These are phyloP conservation scores for Danielia reshetovae DNA, from an alignment of 805 yeast species.

Conservation along the genomic window DNA sequence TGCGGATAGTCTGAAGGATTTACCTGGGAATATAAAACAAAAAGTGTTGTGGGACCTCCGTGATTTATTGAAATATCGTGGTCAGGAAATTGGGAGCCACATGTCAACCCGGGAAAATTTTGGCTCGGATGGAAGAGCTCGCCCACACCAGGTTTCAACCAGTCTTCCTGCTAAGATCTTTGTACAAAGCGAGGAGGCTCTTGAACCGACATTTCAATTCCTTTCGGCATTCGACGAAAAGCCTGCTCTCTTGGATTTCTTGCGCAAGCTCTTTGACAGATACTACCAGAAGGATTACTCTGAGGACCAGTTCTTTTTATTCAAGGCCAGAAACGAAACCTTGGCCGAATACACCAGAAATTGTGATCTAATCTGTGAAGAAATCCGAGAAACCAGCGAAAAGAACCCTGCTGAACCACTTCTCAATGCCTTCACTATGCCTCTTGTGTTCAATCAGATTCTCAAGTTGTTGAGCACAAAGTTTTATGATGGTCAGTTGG, in stretches of 20 bases:
- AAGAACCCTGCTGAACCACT: conserved; percentile 21
- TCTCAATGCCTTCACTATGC: conserved; percentile 32
- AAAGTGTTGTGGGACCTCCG: background rate
- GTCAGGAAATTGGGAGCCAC: too few species aligned
- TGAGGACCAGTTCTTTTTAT: conserved; percentile 12
- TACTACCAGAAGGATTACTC: conserved; percentile 7
- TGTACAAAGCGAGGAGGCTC: conserved; percentile 8
- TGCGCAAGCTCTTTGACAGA: conserved; percentile 11
- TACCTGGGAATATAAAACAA: too few species aligned
- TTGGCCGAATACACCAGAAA: conserved; percentile 11
- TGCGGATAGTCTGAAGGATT: too few species aligned
- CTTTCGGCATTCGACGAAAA: conserved; percentile 14
- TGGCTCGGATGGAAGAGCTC: too few species aligned
- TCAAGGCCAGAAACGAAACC: conserved; percentile 12
- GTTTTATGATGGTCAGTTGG: conserved; percentile 33
- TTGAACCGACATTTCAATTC: conserved; percentile 21
- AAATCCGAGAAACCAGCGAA: conserved; percentile 12
- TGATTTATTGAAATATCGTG: background rate
- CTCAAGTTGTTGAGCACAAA: conserved; percentile 21
- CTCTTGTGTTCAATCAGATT: conserved; percentile 32
- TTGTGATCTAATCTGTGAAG: conserved; percentile 19
- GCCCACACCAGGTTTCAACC: background rate
- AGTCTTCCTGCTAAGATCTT: background rate
- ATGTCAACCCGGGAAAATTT: too few species aligned
- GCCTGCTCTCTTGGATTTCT: conserved; percentile 16